Evolutionary conservation across 2,329 filamentous ascomycete species (phyloP), one percentile per base, ranked within the genome.

Genomic region (Pseudocercospora macadamiae): DNA sequence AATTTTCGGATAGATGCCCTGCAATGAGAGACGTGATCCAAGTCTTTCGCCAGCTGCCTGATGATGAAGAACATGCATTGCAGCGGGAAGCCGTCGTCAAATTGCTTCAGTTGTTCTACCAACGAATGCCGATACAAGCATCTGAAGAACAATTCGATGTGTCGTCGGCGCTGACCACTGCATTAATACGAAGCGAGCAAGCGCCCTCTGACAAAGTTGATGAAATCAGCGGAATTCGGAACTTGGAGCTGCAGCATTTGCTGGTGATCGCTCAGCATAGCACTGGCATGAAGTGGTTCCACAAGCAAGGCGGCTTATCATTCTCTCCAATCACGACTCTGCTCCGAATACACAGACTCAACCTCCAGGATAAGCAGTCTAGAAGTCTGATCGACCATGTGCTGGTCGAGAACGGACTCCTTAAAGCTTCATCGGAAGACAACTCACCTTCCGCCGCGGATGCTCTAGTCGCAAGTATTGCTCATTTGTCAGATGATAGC

Each of bases 261-360:
- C 84, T 96, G 16, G 83, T 86, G 26, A 90, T 97, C 71, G 91
- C 93, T 3, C 85, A 86, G 62, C 86, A 88, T 67, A 96, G 92
- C 2, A 86, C 90, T 0, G 87, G 88, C 4, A 95, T 96, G 87
- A 86, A 89, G 62, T 97, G 93, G 93, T 97, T 95, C 78, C 83
- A 89, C 62, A 93, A 90, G 69, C 79, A 82, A 61, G 83, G 81
- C 77, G 81, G 81, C 1, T 78, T 89, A n/a, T 71, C 71, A 19
- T 77, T 84, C 36, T 91, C 89, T 3, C 89, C 89, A 0, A 91
- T 92, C 62, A 84, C 85, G n/a, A 86, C 86, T 0, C 80, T 93
- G 19, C 73, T 93, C 4, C 85, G 82, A 59, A 77, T 89, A 4
- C 78, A 82, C 32, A 77, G 80, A 3, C 79, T 65, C 36, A 66